Evolutionary conservation across 116 monocot species (phyloP), one percentile per base, ranked within the genome.

Genomic region (Iris pallida): DNA sequence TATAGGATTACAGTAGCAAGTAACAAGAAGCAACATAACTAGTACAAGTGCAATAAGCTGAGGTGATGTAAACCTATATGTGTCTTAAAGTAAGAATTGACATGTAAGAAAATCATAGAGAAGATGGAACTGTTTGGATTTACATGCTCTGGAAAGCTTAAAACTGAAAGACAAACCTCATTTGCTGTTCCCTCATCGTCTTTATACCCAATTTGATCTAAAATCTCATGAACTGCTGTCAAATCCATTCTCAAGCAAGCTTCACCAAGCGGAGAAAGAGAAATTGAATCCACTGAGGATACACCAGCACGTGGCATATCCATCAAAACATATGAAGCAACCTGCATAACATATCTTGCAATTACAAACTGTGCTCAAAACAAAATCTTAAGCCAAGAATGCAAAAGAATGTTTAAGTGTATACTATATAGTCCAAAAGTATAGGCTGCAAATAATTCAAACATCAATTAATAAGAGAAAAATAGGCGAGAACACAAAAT

Each of bases 131-230:
- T 30, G 30, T 17, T 46, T 18, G 12, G 45, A 64, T 16, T 19
- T 16, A 12, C 4, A 48, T 18, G 48, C 13, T 47, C 64, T 19
- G 44, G 3, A 48, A 20, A 45, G 10, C 2, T 7, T 58, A 15
- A 65, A 65, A 52, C 52, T 65, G 46, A 49, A 67, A 67, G 9
- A 54, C 53, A 74, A 73, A 94, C 94, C 90, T 94, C 94, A 79
- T 94, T 94, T 64, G 90, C 60, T 8, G 83, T 94, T 71, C 90
- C 94, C 30, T 94, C 94, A 51, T 94, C 94, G 73, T 94, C 94
- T 81, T 88, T 94, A 67, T 94, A 94, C 6, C 94, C 85, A 62
- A 76, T 64, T 13, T 83, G 90, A 57, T 88, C 94, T 47, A 94
- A 41, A 48, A 88, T 88, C 75, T 90, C 94, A 65, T 94, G 94